Base-by-base conservation (phyloP, 1,139 yeast species). In the Geotrichum armillariae region DNA sequence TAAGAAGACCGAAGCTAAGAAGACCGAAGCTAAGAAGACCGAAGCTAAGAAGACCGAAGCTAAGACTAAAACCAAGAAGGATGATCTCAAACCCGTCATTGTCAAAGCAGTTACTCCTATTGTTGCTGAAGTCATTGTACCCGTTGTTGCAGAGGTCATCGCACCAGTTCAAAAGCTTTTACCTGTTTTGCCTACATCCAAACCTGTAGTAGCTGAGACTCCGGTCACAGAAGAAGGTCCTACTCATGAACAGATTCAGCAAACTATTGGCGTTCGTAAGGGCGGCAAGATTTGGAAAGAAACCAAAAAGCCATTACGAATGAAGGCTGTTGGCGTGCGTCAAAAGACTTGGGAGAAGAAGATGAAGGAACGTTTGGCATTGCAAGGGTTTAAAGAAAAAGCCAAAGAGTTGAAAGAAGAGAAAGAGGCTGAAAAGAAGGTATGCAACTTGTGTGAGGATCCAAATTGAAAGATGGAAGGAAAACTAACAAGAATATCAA, bases 331-430 rank as follows among this genome's bases (percentile, higher is more conserved):
- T 16, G 68, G 69, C 2, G 58, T 61, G 3, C 50, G 56, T 14
- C 59, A 57, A 41, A 58, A 62, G n/a, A 46, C 66, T 4, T 71
- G 73, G 73, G 73, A 65, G 6, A 58, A 59, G 47, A 63, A 67
- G 47, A 58, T 61, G 38, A 57, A 60, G 48, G 65, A 65, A 47
- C 59, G 63, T 16, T 57, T 59, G 32, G 63, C 63, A 40, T 58
- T 56, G 29, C 56, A 60, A 45, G 61, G 63, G 16, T 53, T 62
- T 53, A 69, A 68, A 58, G 65, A 65, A 47, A 67, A 66, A 51
- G 69, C 67, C 44, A 57, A 60, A 52, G 72, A 69, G 53, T 58
- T 69, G 47, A 67, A 66, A 60, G 69, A 65, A 7, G 74, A 70
- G 44, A 70, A 68, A 55, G 65, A 66, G 54, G 58, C 56, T 4